A percentile compares a stretch with the other conserved stretches of the same genome.
Evolutionary conservation across 805 yeast genomes (phyloP).

Genomic region (Candida railenensis): DNA sequence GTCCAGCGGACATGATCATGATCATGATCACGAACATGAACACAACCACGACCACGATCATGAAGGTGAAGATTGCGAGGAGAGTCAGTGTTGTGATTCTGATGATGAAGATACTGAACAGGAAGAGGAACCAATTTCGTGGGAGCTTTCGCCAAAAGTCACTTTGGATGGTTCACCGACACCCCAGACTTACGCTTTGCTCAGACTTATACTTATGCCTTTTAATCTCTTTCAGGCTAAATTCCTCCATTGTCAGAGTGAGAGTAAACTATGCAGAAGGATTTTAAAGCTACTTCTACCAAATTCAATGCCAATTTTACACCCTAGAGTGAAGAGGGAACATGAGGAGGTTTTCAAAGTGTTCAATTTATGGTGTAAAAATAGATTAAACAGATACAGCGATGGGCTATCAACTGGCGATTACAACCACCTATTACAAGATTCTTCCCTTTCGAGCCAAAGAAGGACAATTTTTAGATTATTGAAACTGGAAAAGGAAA

Average conservation of each 20-base stretch:
- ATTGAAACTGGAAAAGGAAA: constrained; percentile 1
- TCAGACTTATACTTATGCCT: constrained; percentile 26
- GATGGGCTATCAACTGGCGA: constrained; percentile 1
- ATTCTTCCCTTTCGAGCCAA: background rate
- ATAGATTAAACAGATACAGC: constrained; percentile 20
- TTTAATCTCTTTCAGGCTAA: constrained; percentile 25
- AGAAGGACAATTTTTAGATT: background rate
- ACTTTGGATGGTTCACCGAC: constrained; percentile 44
- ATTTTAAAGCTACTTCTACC: constrained; percentile 18
- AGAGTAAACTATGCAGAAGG: constrained; percentile 18
- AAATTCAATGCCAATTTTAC: constrained; percentile 10
- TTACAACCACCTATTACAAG: background rate
- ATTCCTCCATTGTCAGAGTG: constrained; percentile 17
- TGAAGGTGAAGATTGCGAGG: constrained; percentile 16
- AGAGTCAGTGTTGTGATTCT: constrained; percentile 11
- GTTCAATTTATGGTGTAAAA: constrained; percentile 23
- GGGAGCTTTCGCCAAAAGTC: constrained; percentile 47
- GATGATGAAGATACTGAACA: constrained; percentile 13
- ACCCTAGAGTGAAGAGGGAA: constrained; percentile 11
- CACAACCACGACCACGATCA: constrained; percentile 13
- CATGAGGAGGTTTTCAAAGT: constrained; percentile 1
- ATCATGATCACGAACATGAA: constrained; percentile 9
- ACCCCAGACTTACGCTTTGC: constrained; percentile 40
- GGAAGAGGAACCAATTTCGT: constrained; percentile 28
- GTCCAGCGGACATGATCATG: constrained; percentile 9